Percentiles rank a stretch among this genome's conserved stretches.
Conservation (phyloP, 805 yeast genomes). For the Yamadazyma paraphyllophila region DNA sequence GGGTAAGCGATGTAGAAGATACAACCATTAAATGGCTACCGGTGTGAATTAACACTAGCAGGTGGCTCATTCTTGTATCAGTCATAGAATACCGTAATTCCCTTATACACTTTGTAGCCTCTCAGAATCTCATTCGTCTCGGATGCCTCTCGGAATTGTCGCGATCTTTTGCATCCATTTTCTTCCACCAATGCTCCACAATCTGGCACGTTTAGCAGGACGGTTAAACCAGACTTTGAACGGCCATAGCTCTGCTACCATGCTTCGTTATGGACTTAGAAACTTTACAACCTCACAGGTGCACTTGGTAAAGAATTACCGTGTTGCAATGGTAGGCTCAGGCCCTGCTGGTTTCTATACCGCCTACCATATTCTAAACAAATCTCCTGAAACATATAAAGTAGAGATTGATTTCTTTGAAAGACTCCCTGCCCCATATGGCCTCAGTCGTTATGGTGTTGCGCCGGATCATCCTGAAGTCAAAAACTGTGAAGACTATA, state of each 20-base stretch:
- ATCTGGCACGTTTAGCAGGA: too few species aligned
- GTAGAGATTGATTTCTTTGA: conserved; percentile 76
- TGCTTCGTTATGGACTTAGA: not conserved
- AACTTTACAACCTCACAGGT: not conserved
- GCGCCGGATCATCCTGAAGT: conserved; percentile 99
- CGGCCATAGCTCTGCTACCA: too few species aligned
- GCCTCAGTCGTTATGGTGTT: conserved; percentile 91
- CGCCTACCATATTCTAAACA: conserved; percentile 65
- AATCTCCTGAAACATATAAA: conserved; percentile 27
- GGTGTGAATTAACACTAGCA: too few species aligned
- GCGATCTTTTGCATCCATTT: too few species aligned
- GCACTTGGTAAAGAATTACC: conserved; percentile 17
- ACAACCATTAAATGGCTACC: not conserved
- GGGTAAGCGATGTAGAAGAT: conserved; percentile 1
- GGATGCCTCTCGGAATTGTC: too few species aligned
- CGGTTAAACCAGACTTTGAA: too few species aligned
- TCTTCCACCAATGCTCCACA: too few species aligned
- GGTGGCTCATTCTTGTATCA: too few species aligned
- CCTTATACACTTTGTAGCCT: too few species aligned
- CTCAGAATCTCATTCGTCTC: too few species aligned
- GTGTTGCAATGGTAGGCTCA: conserved; percentile 81
- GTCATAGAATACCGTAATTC: too few species aligned
- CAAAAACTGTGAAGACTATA: conserved; percentile 75
- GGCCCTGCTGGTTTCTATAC: conserved; percentile 98
- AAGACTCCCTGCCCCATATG: conserved; percentile 84